Percentiles rank a stretch among this genome's conserved stretches.
Evolutionary conservation across 345 rosid genomes (phyloP).

Genomic region (Punica granatum): DNA sequence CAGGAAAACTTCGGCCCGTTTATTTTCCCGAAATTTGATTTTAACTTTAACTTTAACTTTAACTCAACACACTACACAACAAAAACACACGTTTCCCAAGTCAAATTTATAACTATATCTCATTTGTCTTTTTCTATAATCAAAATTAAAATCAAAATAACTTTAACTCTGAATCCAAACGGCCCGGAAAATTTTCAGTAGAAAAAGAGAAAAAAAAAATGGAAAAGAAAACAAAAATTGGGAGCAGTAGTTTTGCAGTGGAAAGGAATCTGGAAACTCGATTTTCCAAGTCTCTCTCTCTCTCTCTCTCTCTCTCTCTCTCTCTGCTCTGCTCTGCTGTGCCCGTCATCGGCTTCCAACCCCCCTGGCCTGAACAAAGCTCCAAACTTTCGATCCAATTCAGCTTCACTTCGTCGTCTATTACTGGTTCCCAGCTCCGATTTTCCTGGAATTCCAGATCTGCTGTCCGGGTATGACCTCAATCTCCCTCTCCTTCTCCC

Average conservation of each 20-base stretch:
- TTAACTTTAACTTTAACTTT: too few relatives aligned
- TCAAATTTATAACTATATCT: too few relatives aligned
- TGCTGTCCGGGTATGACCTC: neutral
- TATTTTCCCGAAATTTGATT: too few relatives aligned
- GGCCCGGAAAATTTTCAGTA: too few relatives aligned
- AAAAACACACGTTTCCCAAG: too few relatives aligned
- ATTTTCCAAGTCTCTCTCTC: neutral
- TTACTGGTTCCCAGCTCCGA: neutral
- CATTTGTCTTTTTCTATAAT: too few relatives aligned
- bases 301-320: slow-evolving; percentile 5
- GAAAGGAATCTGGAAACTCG: neutral
- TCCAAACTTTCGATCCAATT: neutral
- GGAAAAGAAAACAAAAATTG: neutral
- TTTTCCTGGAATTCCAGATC: slow-evolving; percentile 4
- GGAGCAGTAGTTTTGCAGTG: neutral
- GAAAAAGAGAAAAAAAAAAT: neutral
- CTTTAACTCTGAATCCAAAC: too few relatives aligned
- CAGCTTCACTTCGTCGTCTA: neutral
- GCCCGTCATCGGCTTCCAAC: neutral
- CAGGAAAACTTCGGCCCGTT: too few relatives aligned
- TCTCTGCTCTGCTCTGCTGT: neutral
- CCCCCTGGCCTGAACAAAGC: neutral
- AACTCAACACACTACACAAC: too few relatives aligned
- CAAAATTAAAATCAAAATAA: too few relatives aligned
- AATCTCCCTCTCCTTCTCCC: neutral